These are phyloP conservation scores for Aotearoamyces nothofagi DNA, from an alignment of 2,329 filamentous ascomycete species.

Conservation along the genomic window DNA sequence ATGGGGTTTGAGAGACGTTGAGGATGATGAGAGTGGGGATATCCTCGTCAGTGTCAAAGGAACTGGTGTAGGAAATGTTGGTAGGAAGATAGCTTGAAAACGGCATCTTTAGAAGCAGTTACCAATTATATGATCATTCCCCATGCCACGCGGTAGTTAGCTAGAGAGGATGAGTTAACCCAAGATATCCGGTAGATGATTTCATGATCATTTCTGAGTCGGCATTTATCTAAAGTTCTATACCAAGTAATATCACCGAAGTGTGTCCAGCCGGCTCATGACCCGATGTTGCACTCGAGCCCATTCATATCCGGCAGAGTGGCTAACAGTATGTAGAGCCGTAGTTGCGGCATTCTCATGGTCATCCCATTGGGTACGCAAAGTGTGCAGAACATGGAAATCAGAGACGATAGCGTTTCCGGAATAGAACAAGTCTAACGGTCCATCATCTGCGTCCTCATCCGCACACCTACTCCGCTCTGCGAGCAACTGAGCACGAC, in stretches of 20 bases:
- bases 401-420: conserved; percentile 17
- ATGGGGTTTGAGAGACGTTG: conserved; percentile 74
- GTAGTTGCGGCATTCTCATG: conserved; percentile 15
- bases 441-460: conserved; percentile 8
- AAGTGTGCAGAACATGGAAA: conserved; percentile 18
- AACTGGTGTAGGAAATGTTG: conserved; percentile 84
- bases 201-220: too few relatives aligned
- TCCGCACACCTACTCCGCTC: conserved; percentile 9
- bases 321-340: conserved; percentile 10
- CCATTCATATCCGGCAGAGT: conserved; percentile 2
- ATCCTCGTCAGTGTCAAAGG: conserved; percentile 86
- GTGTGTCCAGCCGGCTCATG: conserved; percentile 1
- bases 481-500: conserved; percentile 11
- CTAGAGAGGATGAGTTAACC: too few relatives aligned
- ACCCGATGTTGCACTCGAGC: conserved; percentile 5
- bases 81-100: conserved; percentile 67
- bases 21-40: conserved; percentile 45
- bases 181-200: too few relatives aligned
- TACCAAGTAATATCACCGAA: conserved; percentile 1
- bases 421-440: conserved; percentile 18
- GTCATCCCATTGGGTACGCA: conserved; percentile 16
- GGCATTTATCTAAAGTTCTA: too few relatives aligned
- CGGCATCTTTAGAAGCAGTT: too few relatives aligned
- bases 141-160: too few relatives aligned
- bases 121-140: too few relatives aligned